A percentile compares a stretch with the other conserved stretches of the same genome.
These are phyloP conservation scores for Puccinia brachypodii DNA, from an alignment of 1,284 basidiomycete species.

Conservation along the genomic window DNA sequence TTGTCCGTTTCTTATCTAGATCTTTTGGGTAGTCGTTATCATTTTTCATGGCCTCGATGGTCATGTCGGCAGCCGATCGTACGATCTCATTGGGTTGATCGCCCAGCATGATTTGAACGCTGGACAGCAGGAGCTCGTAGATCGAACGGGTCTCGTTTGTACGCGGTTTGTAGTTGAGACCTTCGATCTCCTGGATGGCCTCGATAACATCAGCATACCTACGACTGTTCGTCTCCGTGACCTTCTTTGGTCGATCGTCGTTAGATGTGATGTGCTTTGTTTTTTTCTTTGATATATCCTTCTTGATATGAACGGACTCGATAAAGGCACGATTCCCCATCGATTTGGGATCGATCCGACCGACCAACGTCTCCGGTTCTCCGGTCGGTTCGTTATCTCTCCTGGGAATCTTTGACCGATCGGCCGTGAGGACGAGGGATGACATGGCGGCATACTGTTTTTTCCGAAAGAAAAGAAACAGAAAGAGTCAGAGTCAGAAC, in stretches of 20 bases:
- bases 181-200: conserved; percentile 76
- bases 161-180: conserved; percentile 83
- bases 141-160: conserved; percentile 92
- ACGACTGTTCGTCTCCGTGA: conserved; percentile 17
- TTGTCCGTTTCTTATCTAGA: conserved; percentile 95
- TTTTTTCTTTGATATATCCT: conserved; percentile 95
- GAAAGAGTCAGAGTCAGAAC: background rate
- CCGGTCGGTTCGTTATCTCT: conserved; percentile 88
- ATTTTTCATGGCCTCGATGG: conserved; percentile 85
- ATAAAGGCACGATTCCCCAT: conserved; percentile 91
- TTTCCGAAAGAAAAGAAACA: background rate
- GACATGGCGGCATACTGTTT: conserved; percentile 50
- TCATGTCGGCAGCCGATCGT: conserved; percentile 86
- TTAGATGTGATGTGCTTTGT: conserved; percentile 52
- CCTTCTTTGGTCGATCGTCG: conserved; percentile 52
- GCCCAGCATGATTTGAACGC: conserved; percentile 76
- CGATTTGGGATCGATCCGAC: conserved; percentile 81
- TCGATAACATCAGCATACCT: conserved; percentile 83
- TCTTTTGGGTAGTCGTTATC: conserved; percentile 75
- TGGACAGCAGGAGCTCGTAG: conserved; percentile 85
- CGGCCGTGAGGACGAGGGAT: conserved; percentile 55
- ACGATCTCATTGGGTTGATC: conserved; percentile 96
- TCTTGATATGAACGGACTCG: conserved; percentile 66
- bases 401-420: conserved; percentile 52
- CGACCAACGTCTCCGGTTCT: conserved; percentile 86